These are phyloP conservation scores for Citrus australasica DNA, from an alignment of 345 rosid species.

Conservation along the genomic window DNA sequence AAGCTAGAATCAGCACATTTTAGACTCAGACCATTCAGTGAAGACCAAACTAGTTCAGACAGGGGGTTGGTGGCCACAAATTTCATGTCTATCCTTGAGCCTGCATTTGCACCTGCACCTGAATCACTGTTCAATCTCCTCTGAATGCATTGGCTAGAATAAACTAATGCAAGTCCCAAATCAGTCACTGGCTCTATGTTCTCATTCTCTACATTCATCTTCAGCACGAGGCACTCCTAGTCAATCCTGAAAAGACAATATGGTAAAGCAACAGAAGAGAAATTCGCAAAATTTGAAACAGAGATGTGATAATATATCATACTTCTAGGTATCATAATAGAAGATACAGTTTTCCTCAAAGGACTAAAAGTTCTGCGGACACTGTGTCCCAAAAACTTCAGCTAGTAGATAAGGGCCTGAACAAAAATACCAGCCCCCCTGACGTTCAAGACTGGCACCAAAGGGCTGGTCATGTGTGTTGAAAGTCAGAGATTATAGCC, in stretches of 20 bases:
- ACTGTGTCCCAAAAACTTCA: too few relatives aligned
- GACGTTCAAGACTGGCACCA: not conserved
- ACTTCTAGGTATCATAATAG: not conserved
- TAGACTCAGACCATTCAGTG: conserved; percentile 67
- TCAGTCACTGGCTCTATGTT: conserved; percentile 39
- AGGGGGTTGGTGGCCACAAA: conserved; percentile 53
- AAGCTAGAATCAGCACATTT: conserved; percentile 70
- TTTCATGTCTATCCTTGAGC: conserved; percentile 42
- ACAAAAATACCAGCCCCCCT: not conserved
- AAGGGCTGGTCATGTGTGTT: not conserved
- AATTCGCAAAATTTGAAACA: not conserved
- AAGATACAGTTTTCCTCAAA: not conserved
- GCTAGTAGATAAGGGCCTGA: not conserved
- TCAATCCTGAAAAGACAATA: conserved; percentile 2
- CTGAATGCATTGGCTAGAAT: conserved; percentile 29
- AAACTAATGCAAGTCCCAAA: conserved; percentile 36
- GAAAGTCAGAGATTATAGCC: too few relatives aligned
- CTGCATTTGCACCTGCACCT: conserved; percentile 96
- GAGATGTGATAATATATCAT: not conserved
- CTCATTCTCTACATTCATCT: conserved; percentile 53
- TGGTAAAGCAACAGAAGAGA: not conserved
- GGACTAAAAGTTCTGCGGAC: not conserved
- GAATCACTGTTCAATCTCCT: conserved; percentile 37
- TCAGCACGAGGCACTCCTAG: conserved; percentile 25
- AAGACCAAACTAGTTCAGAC: conserved; percentile 93